Evolutionary conservation across 352 stramenopile genomes (phyloP).

Genomic region (Globisporangium camurandrum): DNA sequence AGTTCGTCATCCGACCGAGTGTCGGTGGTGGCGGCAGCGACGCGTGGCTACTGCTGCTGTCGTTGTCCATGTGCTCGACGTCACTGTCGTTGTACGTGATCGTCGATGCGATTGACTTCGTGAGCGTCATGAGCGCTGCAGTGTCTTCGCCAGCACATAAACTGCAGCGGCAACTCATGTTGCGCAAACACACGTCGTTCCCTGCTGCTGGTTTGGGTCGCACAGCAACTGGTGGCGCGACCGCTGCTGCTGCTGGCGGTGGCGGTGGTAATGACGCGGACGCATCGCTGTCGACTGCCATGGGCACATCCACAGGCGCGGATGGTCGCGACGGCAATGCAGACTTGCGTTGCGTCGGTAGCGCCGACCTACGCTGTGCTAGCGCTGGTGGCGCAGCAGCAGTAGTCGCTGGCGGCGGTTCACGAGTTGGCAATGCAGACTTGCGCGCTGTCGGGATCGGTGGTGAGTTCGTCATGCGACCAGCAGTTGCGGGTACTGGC

Average conservation of each 20-base stretch:
- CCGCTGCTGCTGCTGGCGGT: slow-evolving; percentile 26
- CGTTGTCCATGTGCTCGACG: too few species aligned
- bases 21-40: slow-evolving; percentile 17
- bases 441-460: slow-evolving; percentile 17
- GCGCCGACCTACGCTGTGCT: not conserved
- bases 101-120: slow-evolving; percentile 74
- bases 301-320: too few species aligned
- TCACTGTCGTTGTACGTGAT: slow-evolving; percentile 51
- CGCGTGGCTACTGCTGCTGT: not conserved
- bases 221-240: slow-evolving; percentile 17
- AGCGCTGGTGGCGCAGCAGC: too few species aligned
- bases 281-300: not conserved
- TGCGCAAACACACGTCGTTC: slow-evolving; percentile 65
- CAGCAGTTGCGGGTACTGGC: slow-evolving; percentile 17
- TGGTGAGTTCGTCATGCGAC: slow-evolving; percentile 40
- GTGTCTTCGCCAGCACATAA: slow-evolving; percentile 80
- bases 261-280: not conserved
- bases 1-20: slow-evolving; percentile 31
- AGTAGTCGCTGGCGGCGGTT: too few species aligned
- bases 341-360: not conserved
- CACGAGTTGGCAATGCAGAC: too few species aligned
- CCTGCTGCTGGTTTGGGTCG: slow-evolving; percentile 1
- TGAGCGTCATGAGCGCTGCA: slow-evolving; percentile 63
- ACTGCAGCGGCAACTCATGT: slow-evolving; percentile 80
- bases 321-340: too few species aligned